Evolutionary conservation across 176 grass and related monocot genomes (phyloP).

Genomic region (Typha latifolia): DNA sequence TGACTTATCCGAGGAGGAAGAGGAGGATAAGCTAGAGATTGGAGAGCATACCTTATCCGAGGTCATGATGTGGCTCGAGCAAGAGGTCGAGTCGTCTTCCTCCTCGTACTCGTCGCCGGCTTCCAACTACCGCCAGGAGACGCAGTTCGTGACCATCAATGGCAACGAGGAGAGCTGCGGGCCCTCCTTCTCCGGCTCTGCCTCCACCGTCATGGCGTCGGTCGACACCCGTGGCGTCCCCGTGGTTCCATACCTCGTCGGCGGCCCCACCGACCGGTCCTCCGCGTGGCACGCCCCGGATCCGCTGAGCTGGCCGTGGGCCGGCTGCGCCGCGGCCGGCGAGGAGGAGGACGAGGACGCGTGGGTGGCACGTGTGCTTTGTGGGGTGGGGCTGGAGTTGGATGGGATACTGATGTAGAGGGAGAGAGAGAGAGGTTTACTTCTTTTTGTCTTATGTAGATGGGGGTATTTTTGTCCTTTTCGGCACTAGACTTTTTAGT

Average conservation of each 20-base stretch:
- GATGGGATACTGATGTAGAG: constrained; percentile 3
- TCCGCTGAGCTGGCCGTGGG: constrained; percentile 26
- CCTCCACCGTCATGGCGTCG: constrained; percentile 74
- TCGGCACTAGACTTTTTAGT: not conserved
- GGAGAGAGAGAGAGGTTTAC: not conserved
- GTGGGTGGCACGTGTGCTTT: constrained; percentile 39
- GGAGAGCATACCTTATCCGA: constrained; percentile 47
- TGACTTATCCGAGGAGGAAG: not conserved
- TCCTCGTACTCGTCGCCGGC: not conserved
- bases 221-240: constrained; percentile 44
- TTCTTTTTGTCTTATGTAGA: not conserved
- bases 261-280: constrained; percentile 30
- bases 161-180: constrained; percentile 90
- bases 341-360: not conserved
- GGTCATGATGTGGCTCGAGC: constrained; percentile 83
- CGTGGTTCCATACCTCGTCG: not conserved
- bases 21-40: constrained; percentile 12
- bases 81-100: constrained; percentile 39
- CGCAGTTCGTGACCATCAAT: constrained; percentile 54
- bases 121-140: not conserved
- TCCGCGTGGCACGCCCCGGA: not conserved
- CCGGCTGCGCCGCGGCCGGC: not conserved
- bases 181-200: constrained; percentile 69
- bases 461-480: not conserved
- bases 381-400: constrained; percentile 8